Evolutionary conservation across 1,139 yeast species (phyloP), one percentile per base, ranked within the genome.

Genomic region (Diutina catenulata): DNA sequence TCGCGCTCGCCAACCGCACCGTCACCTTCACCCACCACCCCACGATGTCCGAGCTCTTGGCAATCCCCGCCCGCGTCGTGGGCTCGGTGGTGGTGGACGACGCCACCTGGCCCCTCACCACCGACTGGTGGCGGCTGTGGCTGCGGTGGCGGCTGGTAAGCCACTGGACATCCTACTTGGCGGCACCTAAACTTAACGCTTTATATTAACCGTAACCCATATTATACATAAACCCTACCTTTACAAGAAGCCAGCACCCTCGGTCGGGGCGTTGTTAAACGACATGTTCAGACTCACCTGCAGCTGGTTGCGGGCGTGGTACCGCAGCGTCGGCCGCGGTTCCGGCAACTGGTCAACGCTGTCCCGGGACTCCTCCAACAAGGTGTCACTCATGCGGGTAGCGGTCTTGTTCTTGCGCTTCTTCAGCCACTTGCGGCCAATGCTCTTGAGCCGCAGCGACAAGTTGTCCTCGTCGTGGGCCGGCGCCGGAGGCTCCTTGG

Each of bases 391-490:
- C 35, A 31, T 31, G 7, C 25, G 22, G 25, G 35, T 20, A 5
- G 35, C 15, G 19, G 20, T 31, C 3, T 13, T 24, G 16, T 9
- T 25, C 28, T 7, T 14, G 10, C 21, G 35, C 18, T 31, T 31
- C 9, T 21, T 31, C 6, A 26, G 21, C 4, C 20, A 14, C 9
- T 31, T 31, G 8, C 35, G 25, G n/a, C 35, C 35, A 20, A 31
- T 21, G 25, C 25, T 31, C 19, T 31, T 31, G 4, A 31, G 20
- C 14, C 14, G 20, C 35, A 31, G 35, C 4, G 35, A 11, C 5
- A 31, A 31, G 15, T 31, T 31, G 20, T 31, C 35, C 8, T 31
- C 35, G 25, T n/a, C n/a, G n/a, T n/a, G n/a, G n/a, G 21, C 25
- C 10, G 20, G 10, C 29, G 10, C n/a, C 9, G 14, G 18, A 9